Percentiles rank a stretch among this genome's conserved stretches.
Evolutionary conservation across 768 basidiomycete species (phyloP).

Genomic region (Russula emetica): DNA sequence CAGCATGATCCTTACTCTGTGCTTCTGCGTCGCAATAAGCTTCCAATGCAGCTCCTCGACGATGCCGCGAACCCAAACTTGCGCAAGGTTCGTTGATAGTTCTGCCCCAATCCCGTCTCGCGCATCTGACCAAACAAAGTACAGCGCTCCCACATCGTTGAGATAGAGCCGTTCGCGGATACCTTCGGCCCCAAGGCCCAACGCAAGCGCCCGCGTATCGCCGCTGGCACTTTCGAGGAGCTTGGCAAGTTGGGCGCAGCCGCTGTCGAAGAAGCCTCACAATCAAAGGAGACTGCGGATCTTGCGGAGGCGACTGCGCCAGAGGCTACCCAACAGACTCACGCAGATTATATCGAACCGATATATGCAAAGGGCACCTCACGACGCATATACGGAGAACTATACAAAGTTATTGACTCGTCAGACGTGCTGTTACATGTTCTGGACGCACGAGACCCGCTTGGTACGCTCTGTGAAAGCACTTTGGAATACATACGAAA

Average conservation of each 20-base stretch:
- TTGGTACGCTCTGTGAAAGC: slow-evolving; percentile 93
- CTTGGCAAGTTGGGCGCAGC: slow-evolving; percentile 62
- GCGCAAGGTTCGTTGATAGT: slow-evolving; percentile 56
- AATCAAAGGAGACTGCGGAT: slow-evolving; percentile 39
- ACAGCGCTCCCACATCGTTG: slow-evolving; percentile 88
- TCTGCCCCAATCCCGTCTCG: neutral
- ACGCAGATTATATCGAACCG: slow-evolving; percentile 81
- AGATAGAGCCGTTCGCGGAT: slow-evolving; percentile 90
- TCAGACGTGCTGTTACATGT: slow-evolving; percentile 95
- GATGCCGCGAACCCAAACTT: slow-evolving; percentile 77
- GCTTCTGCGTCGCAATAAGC: slow-evolving; percentile 86
- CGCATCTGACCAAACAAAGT: neutral
- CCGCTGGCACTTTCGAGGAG: slow-evolving; percentile 91
- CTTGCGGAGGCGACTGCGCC: slow-evolving; percentile 43
- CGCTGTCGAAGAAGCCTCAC: slow-evolving; percentile 52
- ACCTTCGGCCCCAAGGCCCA: slow-evolving; percentile 97
- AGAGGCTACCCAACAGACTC: slow-evolving; percentile 50
- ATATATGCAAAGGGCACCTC: slow-evolving; percentile 96
- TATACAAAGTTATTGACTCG: slow-evolving; percentile 99
- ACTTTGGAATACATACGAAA: slow-evolving; percentile 90
- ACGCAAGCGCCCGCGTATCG: slow-evolving; percentile 81
- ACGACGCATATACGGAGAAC: slow-evolving; percentile 91
- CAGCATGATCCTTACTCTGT: slow-evolving; percentile 97
- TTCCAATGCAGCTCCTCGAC: slow-evolving; percentile 94
- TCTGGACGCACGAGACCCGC: slow-evolving; percentile 90